A percentile compares a stretch with the other conserved stretches of the same genome.
phyloP scores from a whole-genome alignment of 2,329 filamentous ascomycete species.

The Fusarium sp. region DNA sequence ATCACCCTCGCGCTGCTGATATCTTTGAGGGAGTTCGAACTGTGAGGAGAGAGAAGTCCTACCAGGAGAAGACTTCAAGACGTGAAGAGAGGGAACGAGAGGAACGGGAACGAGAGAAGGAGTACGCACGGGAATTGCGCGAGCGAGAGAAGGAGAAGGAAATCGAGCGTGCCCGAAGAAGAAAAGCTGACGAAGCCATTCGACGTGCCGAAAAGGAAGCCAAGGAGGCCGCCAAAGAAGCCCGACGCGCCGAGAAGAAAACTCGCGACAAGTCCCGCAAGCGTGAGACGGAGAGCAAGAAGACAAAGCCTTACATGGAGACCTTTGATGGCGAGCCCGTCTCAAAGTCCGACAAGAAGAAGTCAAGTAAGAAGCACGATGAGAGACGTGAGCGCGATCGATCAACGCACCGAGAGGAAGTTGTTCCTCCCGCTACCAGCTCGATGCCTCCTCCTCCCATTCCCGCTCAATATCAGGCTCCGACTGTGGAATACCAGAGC shows the following conservation, averaged over 20 bases:
- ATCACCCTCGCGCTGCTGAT: constrained; percentile 54
- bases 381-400: constrained; percentile 54
- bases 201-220: constrained; percentile 47
- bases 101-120: constrained; percentile 47
- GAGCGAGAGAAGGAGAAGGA: constrained; percentile 47
- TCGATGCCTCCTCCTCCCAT: constrained; percentile 41
- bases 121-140: constrained; percentile 40
- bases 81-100: constrained; percentile 56
- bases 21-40: constrained; percentile 61
- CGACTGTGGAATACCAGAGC: constrained; percentile 35
- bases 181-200: constrained; percentile 23
- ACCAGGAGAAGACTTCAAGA: constrained; percentile 60
- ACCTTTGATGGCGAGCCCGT: constrained; percentile 47
- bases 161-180: constrained; percentile 28
- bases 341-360: constrained; percentile 54
- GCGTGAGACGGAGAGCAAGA: constrained; percentile 55
- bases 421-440: constrained; percentile 31
- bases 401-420: constrained; percentile 52
- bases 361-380: constrained; percentile 56
- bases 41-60: constrained; percentile 61
- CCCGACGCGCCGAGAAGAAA: constrained; percentile 54
- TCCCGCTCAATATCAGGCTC: constrained; percentile 34
- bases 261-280: constrained; percentile 55
- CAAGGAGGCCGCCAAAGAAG: constrained; percentile 52
- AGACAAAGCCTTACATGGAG: constrained; percentile 54